A percentile compares a stretch with the other conserved stretches of the same genome.
Conservation (phyloP, 805 yeast genomes). For the Peterozyma xylosa region DNA sequence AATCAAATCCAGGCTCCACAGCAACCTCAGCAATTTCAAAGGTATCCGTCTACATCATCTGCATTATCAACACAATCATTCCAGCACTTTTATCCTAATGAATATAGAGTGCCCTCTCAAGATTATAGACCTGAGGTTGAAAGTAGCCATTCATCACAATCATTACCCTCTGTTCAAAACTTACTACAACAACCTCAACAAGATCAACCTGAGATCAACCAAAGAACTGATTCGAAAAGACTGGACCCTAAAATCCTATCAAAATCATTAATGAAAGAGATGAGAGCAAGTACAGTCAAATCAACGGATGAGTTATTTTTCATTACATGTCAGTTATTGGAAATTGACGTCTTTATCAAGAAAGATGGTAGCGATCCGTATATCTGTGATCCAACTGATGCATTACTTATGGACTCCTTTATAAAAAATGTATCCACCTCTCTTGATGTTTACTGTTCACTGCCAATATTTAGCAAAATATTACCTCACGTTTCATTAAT, state of each 20-base stretch:
- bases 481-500: conserved; percentile 6
- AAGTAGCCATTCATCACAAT: too few relatives aligned
- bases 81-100: too few relatives aligned
- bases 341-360: conserved; percentile 1
- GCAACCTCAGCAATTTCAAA: too few relatives aligned
- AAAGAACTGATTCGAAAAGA: background rate
- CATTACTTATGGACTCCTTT: conserved; percentile 6
- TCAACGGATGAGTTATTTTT: conserved; percentile 1
- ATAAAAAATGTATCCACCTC: conserved; percentile 7
- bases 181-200: background rate
- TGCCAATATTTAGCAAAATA: conserved; percentile 6
- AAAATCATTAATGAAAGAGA: conserved; percentile 5
- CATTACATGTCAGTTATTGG: conserved; percentile 3
- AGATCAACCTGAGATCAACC: background rate
- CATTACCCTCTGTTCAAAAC: too few relatives aligned
- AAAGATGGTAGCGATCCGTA: conserved; percentile 9
- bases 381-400: conserved; percentile 9
- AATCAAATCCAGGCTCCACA: too few relatives aligned
- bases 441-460: conserved; percentile 8
- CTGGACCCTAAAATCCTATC: background rate
- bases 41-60: too few relatives aligned
- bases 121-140: too few relatives aligned
- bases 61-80: too few relatives aligned
- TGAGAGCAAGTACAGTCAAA: background rate
- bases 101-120: too few relatives aligned